Percentiles rank a stretch among this genome's conserved stretches.
phyloP scores from a whole-genome alignment of 306 rosid species.

The Clitoria ternatea region DNA sequence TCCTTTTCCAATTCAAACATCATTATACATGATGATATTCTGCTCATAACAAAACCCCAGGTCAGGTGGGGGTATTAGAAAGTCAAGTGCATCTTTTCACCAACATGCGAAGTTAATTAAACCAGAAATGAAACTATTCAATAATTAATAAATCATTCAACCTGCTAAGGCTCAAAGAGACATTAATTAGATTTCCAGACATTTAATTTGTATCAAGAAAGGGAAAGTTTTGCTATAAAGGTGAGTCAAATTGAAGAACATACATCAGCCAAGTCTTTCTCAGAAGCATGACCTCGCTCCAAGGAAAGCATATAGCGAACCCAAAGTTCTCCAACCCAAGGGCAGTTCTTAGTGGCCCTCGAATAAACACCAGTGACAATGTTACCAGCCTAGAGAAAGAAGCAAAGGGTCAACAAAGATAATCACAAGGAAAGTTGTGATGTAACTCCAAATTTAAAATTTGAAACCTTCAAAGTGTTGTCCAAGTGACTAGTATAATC shows the following conservation, averaged over 20 bases:
- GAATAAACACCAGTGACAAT: constrained; percentile 57
- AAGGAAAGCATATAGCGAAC: constrained; percentile 64
- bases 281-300: constrained; percentile 79
- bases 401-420: too few relatives aligned
- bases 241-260: constrained; percentile 28
- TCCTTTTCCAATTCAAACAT: neutral
- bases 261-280: constrained; percentile 71
- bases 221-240: constrained; percentile 1
- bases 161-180: neutral
- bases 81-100: constrained; percentile 9
- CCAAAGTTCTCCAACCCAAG: constrained; percentile 94
- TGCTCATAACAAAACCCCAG: neutral
- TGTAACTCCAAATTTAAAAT: constrained; percentile 1
- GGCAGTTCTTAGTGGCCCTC: constrained; percentile 85
- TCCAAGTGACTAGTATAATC: constrained; percentile 80
- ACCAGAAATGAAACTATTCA: constrained; percentile 1
- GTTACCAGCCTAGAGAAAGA: constrained; percentile 60
- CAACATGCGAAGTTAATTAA: constrained; percentile 23
- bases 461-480: constrained; percentile 75
- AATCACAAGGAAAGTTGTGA: too few relatives aligned
- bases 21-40: neutral
- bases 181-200: neutral
- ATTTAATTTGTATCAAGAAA: constrained; percentile 18
- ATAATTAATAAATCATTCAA: neutral
- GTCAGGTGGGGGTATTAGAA: neutral